Base-by-base conservation (phyloP, 2,329 filamentous ascomycete species). In the Xylariaceae sp. region DNA sequence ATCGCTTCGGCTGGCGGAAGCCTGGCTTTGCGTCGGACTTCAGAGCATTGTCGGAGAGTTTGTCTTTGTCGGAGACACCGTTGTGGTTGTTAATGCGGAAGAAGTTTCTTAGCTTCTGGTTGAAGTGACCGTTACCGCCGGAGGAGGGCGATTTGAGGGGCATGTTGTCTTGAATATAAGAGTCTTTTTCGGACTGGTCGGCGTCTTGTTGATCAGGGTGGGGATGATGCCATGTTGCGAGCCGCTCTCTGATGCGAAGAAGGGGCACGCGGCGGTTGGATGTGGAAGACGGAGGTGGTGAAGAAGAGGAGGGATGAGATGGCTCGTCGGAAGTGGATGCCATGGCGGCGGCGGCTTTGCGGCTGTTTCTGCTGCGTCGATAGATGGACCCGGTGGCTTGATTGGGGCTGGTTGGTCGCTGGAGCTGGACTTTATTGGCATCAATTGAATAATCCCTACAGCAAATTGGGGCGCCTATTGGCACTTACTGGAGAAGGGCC, bases 1-100 rank as follows among this genome's bases (percentile, higher is more conserved):
- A 89, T 77, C 96, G 96, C 67, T 91, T 86, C 62, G 89, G 94
- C 72, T 95, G 91, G 65, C 91, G 86, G 71, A 92, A 89, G 49
- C 84, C 81, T 61, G 81, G 81, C 72, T 89, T 91, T 64, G 74
- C 74, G 64, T 88, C 84, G 57, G 81, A 74, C 71, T 84, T 85
- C 59, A 69, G 54, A 43, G 64, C 37, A 52, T 61, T 61, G 11
- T 70, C 63, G 21, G 54, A 50, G 26, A 64, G 44, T 64, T 69
- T 72, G 44, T 68, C 67, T 59, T 75, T 74, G 42, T 75, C 70
- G 48, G 63, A 65, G 60, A 69, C 69, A 52, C 62, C 74, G 39
- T 70, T 71, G 51, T 73, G 70, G 65, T 73, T 81, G 69, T 81
- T 87, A 70, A 88, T 87, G 65, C 84, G 84, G 73, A 88, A 88